A percentile compares a stretch with the other conserved stretches of the same genome.
phyloP scores from a whole-genome alignment of 805 yeast species.

The Candida insectalens region DNA sequence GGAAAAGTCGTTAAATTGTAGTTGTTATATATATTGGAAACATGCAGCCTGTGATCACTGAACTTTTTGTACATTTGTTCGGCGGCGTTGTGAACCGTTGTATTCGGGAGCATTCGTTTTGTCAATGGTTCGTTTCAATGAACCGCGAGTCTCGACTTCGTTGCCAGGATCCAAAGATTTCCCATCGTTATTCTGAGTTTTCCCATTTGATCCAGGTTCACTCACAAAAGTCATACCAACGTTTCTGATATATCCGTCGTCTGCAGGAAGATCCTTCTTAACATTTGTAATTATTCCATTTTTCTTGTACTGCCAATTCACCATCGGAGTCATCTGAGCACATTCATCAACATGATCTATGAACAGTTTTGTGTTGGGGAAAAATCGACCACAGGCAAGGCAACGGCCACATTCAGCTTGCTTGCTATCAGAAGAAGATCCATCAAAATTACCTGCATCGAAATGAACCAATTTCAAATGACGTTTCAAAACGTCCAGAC shows the following conservation, averaged over 20 bases:
- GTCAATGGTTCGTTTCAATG: too few relatives aligned
- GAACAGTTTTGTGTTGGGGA: constrained; percentile 44
- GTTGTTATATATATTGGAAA: too few relatives aligned
- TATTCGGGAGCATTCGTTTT: too few relatives aligned
- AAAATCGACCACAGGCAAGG: constrained; percentile 50
- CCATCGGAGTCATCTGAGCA: constrained; percentile 31
- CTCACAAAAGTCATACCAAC: too few relatives aligned
- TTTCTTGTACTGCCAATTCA: constrained; percentile 23
- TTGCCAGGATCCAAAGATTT: too few relatives aligned
- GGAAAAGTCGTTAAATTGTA: too few relatives aligned
- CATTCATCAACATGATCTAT: constrained; percentile 59
- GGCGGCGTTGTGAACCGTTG: too few relatives aligned
- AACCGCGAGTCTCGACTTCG: too few relatives aligned
- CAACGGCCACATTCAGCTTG: constrained; percentile 60
- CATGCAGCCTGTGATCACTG: too few relatives aligned
- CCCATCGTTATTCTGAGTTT: too few relatives aligned
- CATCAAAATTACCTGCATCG: constrained; percentile 29
- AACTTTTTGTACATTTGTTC: too few relatives aligned
- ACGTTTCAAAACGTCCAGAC: constrained; percentile 66
- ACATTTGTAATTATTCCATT: constrained; percentile 22
- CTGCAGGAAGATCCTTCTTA: constrained; percentile 13
- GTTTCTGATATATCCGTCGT: not conserved
- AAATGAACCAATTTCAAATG: constrained; percentile 65
- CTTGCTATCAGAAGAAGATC: constrained; percentile 11
- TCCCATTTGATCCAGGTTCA: too few relatives aligned